Base-by-base conservation (phyloP, 371 early-diverging fungal species). In the Nematocida sp. region DNA sequence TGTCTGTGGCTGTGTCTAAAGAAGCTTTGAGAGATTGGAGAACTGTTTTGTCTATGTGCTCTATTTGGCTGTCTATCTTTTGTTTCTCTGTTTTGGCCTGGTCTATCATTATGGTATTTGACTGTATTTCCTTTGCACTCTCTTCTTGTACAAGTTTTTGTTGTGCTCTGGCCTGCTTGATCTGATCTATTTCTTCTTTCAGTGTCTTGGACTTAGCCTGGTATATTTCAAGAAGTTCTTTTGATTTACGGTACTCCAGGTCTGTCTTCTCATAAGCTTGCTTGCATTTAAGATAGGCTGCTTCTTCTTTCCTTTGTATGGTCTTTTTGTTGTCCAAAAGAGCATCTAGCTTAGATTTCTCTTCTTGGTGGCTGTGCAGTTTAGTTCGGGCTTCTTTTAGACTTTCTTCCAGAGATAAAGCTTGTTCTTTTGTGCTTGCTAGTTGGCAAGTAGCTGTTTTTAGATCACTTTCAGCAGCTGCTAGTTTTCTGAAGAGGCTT, bases 151-250 rank as follows among this genome's bases (percentile, higher is more conserved):
- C 25, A 27, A 51, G 51, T 27, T 13, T 51, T 21, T 51, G 13
- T 27, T 21, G n/a, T 9, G 25, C n/a, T 9, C 25, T 27, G 7
- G 51, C 51, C 48, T 60, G 25, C 43, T 3, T 38, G 1, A 9
- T 7, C 2, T 32, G 15, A 27, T 55, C 76, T 46, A 62, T 37
- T 31, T 76, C 57, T 45, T 11, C 21, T n/a, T 21, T 23, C 23
- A 47, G 52, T 15, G 2, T 1, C 19, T 47, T 27, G 17, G n/a
- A 5, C 38, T 45, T 47, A 34, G 85, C 78, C 81, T 86, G 87
- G 78, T 89, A 87, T 45, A 94, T 91, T 0, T 93, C 92, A 2
- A 82, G 79, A 93, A 27, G 85, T 79, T 65, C 90, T 87, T 51
- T 87, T 86, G 84, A 91, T 86, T 34, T 87, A 86, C 77, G 91